Evolutionary conservation across 805 yeast species (phyloP).

Genomic region (Saccharomycopsis malanga): DNA sequence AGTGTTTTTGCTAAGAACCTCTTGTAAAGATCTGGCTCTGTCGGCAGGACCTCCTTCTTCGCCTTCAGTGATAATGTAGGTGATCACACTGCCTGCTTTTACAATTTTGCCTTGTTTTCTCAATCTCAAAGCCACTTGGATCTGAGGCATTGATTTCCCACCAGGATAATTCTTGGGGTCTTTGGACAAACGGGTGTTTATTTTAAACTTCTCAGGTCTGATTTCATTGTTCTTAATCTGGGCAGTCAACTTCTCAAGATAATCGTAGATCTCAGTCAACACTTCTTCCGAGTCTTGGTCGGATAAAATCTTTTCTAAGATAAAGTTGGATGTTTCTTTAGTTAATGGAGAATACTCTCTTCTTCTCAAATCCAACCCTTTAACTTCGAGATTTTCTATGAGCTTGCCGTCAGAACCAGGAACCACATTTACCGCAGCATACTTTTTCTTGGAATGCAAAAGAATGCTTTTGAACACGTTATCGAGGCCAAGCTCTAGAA

Average conservation of each 20-base stretch:
- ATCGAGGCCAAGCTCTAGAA: slow-evolving; percentile 91
- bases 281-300: slow-evolving; percentile 75
- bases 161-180: slow-evolving; percentile 81
- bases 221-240: slow-evolving; percentile 56
- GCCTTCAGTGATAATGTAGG: slow-evolving; percentile 69
- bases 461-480: slow-evolving; percentile 80
- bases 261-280: slow-evolving; percentile 59
- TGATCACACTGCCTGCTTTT: slow-evolving; percentile 83
- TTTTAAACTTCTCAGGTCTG: slow-evolving; percentile 61
- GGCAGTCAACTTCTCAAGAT: slow-evolving; percentile 52
- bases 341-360: slow-evolving; percentile 94
- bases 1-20: slow-evolving; percentile 48
- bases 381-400: slow-evolving; percentile 66
- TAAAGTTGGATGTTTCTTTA: slow-evolving; percentile 75
- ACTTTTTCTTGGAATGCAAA: slow-evolving; percentile 14
- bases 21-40: slow-evolving; percentile 77
- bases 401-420: slow-evolving; percentile 43
- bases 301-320: slow-evolving; percentile 62
- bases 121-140: slow-evolving; percentile 81
- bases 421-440: slow-evolving; percentile 13
- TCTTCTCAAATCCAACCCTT: slow-evolving; percentile 94
- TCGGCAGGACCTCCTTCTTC: slow-evolving; percentile 48
- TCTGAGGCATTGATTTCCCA: slow-evolving; percentile 79
- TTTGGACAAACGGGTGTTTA: slow-evolving; percentile 83
- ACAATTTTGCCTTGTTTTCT: slow-evolving; percentile 79